Base-by-base conservation (phyloP, 2,329 filamentous ascomycete genomes). In the Phyllosticta ampelicida region DNA sequence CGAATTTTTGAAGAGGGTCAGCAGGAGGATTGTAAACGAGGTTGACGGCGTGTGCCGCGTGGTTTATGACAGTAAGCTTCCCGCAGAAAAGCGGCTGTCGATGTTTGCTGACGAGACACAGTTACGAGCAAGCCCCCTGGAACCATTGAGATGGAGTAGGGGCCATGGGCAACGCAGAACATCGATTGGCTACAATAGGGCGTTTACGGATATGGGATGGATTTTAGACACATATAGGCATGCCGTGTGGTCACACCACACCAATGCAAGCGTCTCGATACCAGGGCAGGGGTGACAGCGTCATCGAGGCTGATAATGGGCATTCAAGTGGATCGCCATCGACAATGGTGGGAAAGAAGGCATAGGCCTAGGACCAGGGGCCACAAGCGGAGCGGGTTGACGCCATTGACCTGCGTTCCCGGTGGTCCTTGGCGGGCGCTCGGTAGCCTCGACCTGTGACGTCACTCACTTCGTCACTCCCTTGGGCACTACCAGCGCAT, bases 101-200 rank as follows among this genome's bases (percentile, higher is more conserved):
- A 23, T 18, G 18, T 49, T 51, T 54, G 55, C 59, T 63, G 53
- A 66, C 55, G 56, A 19, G 63, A 66, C 61, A 61, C 67, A 74
- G 76, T 81, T 61, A 85, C 82, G 20, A 82, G 80, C 70, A 86
- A 86, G 74, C 83, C 84, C 54, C 84, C 84, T 53, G 84, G 82
- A 61, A 89, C 86, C 1, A 89, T 89, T 67, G 86, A 89, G 75
- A 81, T 89, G 76, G 85, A 89, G 74, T 89, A 81, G 70, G 59
- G 9, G 20, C 28, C 13, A 20, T 36, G 48, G 48, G 29, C n/a
- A 51, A 49, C 52, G 26, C 48, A 51, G 16, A 52, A 51, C 19
- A 23, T 21, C 28, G 48, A 21, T 59, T 55, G 53, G 53, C 48
- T 48, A n/a, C 26, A 18, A 55, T n/a, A 28, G 44, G 57, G 57